A percentile compares a stretch with the other conserved stretches of the same genome.
Evolutionary conservation across 2,329 filamentous ascomycete genomes (phyloP).

Genomic region (Arthrinium phaeospermum): DNA sequence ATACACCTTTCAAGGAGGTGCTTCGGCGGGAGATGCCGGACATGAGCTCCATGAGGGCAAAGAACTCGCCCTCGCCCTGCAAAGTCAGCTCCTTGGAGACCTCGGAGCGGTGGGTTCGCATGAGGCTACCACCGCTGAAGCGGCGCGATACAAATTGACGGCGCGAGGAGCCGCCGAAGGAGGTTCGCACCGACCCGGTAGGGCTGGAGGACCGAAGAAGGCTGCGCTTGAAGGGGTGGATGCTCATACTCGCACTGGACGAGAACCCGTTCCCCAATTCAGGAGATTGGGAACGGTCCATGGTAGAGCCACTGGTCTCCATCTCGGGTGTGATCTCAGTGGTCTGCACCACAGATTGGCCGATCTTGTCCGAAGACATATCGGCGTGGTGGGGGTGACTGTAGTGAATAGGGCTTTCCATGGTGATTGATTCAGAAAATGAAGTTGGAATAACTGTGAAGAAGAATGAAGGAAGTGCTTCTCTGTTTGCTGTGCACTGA

Average conservation of each 20-base stretch:
- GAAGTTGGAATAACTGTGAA: background rate
- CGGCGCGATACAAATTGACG: background rate
- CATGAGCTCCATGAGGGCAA: slow-evolving; percentile 19
- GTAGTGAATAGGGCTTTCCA: background rate
- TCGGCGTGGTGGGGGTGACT: background rate
- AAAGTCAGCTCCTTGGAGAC: background rate
- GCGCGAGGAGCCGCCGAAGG: slow-evolving; percentile 14
- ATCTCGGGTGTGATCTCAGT: background rate
- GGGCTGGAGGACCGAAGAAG: background rate
- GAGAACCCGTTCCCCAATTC: background rate
- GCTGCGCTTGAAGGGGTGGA: slow-evolving; percentile 7
- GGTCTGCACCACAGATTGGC: background rate
- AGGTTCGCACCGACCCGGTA: slow-evolving; percentile 10
- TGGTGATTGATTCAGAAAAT: background rate
- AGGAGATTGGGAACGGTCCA: background rate
- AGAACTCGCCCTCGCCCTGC: slow-evolving; percentile 19
- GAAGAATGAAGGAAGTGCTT: background rate
- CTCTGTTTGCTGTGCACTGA: background rate
- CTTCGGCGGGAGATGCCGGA: slow-evolving; percentile 17
- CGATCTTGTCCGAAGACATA: background rate
- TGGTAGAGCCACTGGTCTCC: background rate
- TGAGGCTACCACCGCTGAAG: slow-evolving; percentile 11
- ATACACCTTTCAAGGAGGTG: slow-evolving; percentile 15
- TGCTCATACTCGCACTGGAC: background rate
- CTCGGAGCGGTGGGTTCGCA: slow-evolving; percentile 11